A percentile compares a stretch with the other conserved stretches of the same genome.
Evolutionary conservation across 768 basidiomycete species (phyloP).

Genomic region (Suillus luteus): DNA sequence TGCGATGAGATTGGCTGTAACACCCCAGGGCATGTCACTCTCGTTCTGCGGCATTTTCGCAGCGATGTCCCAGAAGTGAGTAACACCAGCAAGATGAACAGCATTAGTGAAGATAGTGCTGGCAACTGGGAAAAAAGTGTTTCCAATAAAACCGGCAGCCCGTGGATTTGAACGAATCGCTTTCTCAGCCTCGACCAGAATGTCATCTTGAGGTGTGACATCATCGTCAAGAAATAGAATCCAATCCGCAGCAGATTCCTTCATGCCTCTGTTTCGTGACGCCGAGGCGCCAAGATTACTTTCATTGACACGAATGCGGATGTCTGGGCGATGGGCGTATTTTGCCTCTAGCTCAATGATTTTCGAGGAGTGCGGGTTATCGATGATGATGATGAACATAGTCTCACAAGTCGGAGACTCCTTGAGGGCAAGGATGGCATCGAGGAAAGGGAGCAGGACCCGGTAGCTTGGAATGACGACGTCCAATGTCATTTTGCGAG

Average conservation of each 20-base stretch:
- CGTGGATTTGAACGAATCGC: slow-evolving; percentile 46
- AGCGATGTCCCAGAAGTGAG: slow-evolving; percentile 65
- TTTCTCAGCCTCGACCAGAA: slow-evolving; percentile 49
- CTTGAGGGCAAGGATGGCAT: slow-evolving; percentile 45
- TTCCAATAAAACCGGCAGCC: slow-evolving; percentile 59
- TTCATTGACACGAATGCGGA: slow-evolving; percentile 54
- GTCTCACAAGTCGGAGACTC: slow-evolving; percentile 44
- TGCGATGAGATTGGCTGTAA: slow-evolving; percentile 59
- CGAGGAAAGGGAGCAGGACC: slow-evolving; percentile 46
- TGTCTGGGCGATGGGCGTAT: slow-evolving; percentile 46
- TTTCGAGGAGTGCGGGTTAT: slow-evolving; percentile 48
- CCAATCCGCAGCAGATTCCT: slow-evolving; percentile 59
- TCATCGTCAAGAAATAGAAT: slow-evolving; percentile 65
- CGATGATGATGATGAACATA: slow-evolving; percentile 62
- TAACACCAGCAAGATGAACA: slow-evolving; percentile 55
- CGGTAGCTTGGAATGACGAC: slow-evolving; percentile 59
- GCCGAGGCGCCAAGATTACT: slow-evolving; percentile 53
- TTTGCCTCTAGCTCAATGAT: slow-evolving; percentile 40
- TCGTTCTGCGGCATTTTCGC: slow-evolving; percentile 40
- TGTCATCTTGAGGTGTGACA: slow-evolving; percentile 41
- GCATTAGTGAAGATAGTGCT: slow-evolving; percentile 52
- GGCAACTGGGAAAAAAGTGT: slow-evolving; percentile 49
- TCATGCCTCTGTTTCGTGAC: slow-evolving; percentile 55
- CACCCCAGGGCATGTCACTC: slow-evolving; percentile 60
- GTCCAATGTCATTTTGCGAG: slow-evolving; percentile 51